phyloP scores from a whole-genome alignment of 2,329 filamentous ascomycete genomes.

The Pestalotiopsis fici region DNA sequence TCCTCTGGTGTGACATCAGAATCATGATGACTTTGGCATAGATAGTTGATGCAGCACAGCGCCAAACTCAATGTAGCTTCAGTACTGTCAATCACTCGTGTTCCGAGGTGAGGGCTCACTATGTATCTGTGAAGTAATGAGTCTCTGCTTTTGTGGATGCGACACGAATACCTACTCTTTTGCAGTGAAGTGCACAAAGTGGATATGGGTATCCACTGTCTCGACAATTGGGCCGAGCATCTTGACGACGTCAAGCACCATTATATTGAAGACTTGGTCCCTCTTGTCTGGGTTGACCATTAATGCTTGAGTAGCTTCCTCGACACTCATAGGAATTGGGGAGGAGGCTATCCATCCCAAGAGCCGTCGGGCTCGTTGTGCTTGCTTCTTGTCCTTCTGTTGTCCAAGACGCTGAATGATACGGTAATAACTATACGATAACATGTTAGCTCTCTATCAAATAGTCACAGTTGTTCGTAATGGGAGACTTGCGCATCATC shows the following conservation, averaged over 20 bases:
- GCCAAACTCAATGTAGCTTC: not conserved
- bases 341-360: not conserved
- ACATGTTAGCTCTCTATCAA: not conserved
- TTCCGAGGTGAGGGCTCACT: not conserved
- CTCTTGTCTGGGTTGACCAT: not conserved
- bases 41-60: not conserved
- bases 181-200: not conserved
- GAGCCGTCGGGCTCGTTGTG: not conserved
- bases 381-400: not conserved
- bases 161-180: not conserved
- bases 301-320: not conserved
- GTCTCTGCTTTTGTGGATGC: not conserved
- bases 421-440: not conserved
- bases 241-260: not conserved
- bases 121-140: not conserved
- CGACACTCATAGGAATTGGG: not conserved
- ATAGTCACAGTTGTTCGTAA: no score
- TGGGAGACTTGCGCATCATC: not conserved
- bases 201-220: not conserved
- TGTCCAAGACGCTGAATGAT: not conserved
- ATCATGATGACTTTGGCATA: not conserved
- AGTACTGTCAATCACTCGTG: not conserved
- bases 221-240: not conserved
- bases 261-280: not conserved
- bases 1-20: not conserved